These are phyloP conservation scores for Euphorbia peplus DNA, from an alignment of 345 rosid genomes.

Conservation along the genomic window DNA sequence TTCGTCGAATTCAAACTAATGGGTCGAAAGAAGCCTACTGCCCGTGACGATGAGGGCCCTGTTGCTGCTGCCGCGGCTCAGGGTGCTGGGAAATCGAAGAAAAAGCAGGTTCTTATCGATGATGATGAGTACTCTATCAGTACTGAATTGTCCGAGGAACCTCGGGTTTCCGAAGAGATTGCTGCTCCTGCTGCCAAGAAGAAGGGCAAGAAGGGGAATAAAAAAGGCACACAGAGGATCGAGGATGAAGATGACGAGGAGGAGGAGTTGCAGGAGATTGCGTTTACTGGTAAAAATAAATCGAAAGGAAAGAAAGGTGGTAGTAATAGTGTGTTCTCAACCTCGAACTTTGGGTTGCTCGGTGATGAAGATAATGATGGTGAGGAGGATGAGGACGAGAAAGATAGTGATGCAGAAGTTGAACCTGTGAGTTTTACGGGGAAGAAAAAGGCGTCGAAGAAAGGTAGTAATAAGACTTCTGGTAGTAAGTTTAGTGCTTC, in stretches of 20 bases:
- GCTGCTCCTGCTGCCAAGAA: conserved; percentile 46
- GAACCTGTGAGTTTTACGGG: conserved; percentile 39
- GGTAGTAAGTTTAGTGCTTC: conserved; percentile 43
- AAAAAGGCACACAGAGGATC: conserved; percentile 26
- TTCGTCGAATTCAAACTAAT: conserved; percentile 26
- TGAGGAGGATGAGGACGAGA: conserved; percentile 30
- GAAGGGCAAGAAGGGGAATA: conserved; percentile 62
- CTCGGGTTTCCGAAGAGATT: conserved; percentile 40
- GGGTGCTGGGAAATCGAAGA: conserved; percentile 65
- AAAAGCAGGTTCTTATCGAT: conserved; percentile 60
- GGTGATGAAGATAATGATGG: conserved; percentile 35
- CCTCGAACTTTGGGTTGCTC: conserved; percentile 47
- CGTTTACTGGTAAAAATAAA: conserved; percentile 53
- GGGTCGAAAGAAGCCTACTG: conserved; percentile 72
- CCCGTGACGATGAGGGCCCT: conserved; percentile 46
- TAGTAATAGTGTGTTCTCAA: conserved; percentile 19
- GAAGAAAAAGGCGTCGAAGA: conserved; percentile 46
- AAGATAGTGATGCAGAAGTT: conserved; percentile 37
- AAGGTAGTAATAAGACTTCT: conserved; percentile 32
- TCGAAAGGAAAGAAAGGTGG: conserved; percentile 45
- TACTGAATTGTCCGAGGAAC: conserved; percentile 54
- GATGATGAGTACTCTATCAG: conserved; percentile 80
- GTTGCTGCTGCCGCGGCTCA: conserved; percentile 31
- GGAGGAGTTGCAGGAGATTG: conserved; percentile 30
- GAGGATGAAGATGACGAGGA: conserved; percentile 32